Conservation (phyloP, 2,329 filamentous ascomycete genomes). For the Dothistroma pini region DNA sequence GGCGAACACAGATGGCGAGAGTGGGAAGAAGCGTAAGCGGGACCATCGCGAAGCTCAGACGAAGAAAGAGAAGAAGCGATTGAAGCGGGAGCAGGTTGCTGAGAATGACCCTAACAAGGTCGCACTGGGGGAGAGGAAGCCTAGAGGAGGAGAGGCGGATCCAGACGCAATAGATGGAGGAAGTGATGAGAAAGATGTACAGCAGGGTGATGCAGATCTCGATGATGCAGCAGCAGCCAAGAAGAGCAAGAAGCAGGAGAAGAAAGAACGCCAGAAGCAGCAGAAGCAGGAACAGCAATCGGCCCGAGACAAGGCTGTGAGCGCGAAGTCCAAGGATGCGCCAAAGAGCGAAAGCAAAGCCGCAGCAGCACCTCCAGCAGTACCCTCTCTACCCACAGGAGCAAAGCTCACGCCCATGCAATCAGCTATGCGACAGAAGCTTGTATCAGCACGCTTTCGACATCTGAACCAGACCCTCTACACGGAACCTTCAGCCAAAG, state of each 20-base stretch:
- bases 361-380: slow-evolving; percentile 21
- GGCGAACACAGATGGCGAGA: slow-evolving; percentile 32
- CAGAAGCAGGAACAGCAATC: slow-evolving; percentile 32
- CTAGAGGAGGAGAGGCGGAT: background rate
- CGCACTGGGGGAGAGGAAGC: slow-evolving; percentile 1
- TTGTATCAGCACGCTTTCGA: slow-evolving; percentile 91
- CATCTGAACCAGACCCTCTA: slow-evolving; percentile 97
- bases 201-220: background rate
- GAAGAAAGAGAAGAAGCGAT: slow-evolving; percentile 27
- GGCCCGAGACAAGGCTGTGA: slow-evolving; percentile 6
- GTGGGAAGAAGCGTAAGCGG: slow-evolving; percentile 51
- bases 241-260: slow-evolving; percentile 32
- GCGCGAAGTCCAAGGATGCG: slow-evolving; percentile 15
- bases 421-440: slow-evolving; percentile 89
- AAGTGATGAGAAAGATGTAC: background rate
- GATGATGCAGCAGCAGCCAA: slow-evolving; percentile 24
- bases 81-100: slow-evolving; percentile 14
- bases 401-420: slow-evolving; percentile 85
- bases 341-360: slow-evolving; percentile 9
- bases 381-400: slow-evolving; percentile 35
- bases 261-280: slow-evolving; percentile 30
- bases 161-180: background rate
- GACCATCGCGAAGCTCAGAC: slow-evolving; percentile 15
- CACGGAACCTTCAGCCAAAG: slow-evolving; percentile 79
- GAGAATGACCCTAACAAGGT: slow-evolving; percentile 2